These are phyloP conservation scores for Gonium pectorale DNA, from an alignment of 139 green algal species.

Conservation along the genomic window DNA sequence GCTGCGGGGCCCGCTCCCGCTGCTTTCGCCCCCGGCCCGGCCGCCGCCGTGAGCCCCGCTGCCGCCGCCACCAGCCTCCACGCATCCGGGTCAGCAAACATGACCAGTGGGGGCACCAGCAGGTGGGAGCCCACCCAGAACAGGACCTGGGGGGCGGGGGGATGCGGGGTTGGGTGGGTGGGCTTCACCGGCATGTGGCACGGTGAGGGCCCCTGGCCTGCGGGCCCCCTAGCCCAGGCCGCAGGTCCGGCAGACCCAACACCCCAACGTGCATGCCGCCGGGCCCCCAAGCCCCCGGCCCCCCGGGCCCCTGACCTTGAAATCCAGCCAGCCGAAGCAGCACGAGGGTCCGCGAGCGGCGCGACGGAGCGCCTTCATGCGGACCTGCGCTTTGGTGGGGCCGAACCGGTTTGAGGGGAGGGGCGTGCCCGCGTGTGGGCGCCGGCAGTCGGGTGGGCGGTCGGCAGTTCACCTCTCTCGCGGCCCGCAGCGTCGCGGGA, in stretches of 20 bases:
- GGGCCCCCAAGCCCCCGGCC: too few species aligned
- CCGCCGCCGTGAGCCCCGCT: neutral
- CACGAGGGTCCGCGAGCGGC: neutral
- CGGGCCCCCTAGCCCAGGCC: too few species aligned
- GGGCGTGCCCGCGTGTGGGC: too few species aligned
- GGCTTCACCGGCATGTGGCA: too few species aligned
- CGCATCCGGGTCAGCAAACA: neutral
- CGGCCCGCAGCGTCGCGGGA: neutral
- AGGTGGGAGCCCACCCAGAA: neutral
- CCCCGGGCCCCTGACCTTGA: too few species aligned
- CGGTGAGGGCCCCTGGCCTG: too few species aligned
- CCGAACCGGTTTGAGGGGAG: too few species aligned
- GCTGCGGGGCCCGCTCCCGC: neutral
- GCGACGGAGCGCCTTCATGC: neutral
- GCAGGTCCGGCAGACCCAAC: too few species aligned
- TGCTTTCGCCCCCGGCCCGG: neutral
- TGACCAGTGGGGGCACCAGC: neutral
- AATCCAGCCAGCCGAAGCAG: neutral
- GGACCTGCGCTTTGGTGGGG: constrained; percentile 4
- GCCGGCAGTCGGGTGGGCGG: too few species aligned
- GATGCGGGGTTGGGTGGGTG: neutral
- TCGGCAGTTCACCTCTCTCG: constrained; percentile 7
- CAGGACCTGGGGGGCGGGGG: neutral
- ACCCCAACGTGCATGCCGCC: too few species aligned
- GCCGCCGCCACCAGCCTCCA: neutral